Evolutionary conservation across 257 asterid species (phyloP).

Genomic region (Rauvolfia tetraphylla): DNA sequence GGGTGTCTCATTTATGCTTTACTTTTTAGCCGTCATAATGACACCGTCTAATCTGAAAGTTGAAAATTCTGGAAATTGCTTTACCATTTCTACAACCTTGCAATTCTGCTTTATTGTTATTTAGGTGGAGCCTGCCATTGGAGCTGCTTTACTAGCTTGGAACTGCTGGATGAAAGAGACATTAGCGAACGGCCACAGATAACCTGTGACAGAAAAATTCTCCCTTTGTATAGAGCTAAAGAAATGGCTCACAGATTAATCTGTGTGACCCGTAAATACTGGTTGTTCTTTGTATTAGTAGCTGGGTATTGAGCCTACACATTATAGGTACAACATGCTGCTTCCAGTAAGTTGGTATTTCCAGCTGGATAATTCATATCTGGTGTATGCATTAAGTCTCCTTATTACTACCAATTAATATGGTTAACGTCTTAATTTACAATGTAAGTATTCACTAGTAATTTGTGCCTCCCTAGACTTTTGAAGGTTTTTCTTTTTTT

Average conservation of each 20-base stretch:
- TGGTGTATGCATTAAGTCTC: no score
- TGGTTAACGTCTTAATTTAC: no score
- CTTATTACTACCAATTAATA: no score
- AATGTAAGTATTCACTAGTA: no score
- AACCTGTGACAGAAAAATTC: conserved; percentile 21
- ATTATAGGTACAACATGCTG: neutral
- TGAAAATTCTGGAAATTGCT: neutral
- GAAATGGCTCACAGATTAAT: neutral
- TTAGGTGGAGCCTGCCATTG: conserved; percentile 90
- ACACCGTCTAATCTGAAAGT: neutral
- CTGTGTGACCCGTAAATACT: neutral
- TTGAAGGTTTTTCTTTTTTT: no score
- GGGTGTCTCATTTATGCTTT: neutral
- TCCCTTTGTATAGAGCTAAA: conserved; percentile 14
- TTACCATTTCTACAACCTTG: neutral
- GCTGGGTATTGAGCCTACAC: neutral
- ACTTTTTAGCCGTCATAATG: neutral
- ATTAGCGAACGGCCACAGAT: conserved; percentile 44
- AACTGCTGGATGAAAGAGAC: conserved; percentile 51
- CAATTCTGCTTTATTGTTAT: conserved; percentile 1
- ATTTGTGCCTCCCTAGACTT: no score
- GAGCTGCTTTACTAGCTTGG: conserved; percentile 90
- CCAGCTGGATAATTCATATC: no score
- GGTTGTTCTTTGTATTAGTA: neutral
- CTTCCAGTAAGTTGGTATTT: neutral